These are phyloP conservation scores for Melampsora abietis-canadensis DNA, from an alignment of 1,284 basidiomycete species.

Conservation along the genomic window DNA sequence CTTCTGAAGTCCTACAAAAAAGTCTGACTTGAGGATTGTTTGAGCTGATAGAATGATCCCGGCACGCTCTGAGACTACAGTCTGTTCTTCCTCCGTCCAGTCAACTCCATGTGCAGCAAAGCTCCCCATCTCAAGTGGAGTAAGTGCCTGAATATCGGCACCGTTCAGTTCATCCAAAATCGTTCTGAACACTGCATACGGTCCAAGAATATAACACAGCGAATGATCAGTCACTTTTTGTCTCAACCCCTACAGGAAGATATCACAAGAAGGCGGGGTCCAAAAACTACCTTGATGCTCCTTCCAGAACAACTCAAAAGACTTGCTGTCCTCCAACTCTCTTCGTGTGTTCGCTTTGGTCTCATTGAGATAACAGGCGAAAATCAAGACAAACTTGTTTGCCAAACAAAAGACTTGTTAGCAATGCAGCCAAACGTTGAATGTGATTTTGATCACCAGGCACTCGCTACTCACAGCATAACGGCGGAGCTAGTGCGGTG, in stretches of 20 bases:
- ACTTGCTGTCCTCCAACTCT: slow-evolving; percentile 38
- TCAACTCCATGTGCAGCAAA: slow-evolving; percentile 53
- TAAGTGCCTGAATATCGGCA: slow-evolving; percentile 75
- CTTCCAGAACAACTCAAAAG: slow-evolving; percentile 42
- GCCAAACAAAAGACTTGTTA: slow-evolving; percentile 53
- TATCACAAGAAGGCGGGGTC: background rate
- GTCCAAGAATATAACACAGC: background rate
- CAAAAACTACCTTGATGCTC: slow-evolving; percentile 38
- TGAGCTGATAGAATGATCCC: slow-evolving; percentile 85
- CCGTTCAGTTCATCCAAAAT: slow-evolving; percentile 84
- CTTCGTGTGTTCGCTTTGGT: slow-evolving; percentile 64
- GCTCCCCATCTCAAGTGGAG: slow-evolving; percentile 75
- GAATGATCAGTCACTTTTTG: background rate
- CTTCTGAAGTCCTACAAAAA: slow-evolving; percentile 65
- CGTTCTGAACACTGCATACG: slow-evolving; percentile 75
- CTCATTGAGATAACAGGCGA: slow-evolving; percentile 88
- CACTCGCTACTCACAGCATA: slow-evolving; percentile 60
- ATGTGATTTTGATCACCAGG: background rate
- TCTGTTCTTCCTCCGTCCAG: slow-evolving; percentile 47
- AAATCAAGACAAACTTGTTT: slow-evolving; percentile 83
- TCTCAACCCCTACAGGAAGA: background rate
- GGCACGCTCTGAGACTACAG: slow-evolving; percentile 70
- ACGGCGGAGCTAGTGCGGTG: slow-evolving; percentile 66
- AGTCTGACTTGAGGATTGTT: slow-evolving; percentile 82
- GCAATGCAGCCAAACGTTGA: slow-evolving; percentile 18